Base-by-base conservation (phyloP, 805 yeast species). In the Barnettozyma californica region DNA sequence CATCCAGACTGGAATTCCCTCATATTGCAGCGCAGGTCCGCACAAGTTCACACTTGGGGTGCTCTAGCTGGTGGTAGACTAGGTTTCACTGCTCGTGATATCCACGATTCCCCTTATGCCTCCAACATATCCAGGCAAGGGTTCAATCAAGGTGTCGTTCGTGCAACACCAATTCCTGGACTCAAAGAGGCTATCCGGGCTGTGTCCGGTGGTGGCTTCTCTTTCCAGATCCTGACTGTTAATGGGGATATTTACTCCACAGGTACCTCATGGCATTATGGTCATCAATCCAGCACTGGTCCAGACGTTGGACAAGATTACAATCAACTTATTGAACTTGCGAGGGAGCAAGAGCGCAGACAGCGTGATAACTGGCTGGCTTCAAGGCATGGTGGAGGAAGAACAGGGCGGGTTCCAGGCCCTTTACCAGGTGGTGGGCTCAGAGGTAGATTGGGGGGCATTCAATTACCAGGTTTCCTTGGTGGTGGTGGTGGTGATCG, bases 161-260 rank as follows among this genome's bases (percentile, higher is more conserved):
- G 59, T 9, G 80, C 81, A 1, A 63, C 70, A 1, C 55, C 60
- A 46, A 64, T 77, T 4, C 53, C 64, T 2, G 63, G 65, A 2
- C 64, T 79, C 40, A 62, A 68, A 5, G 59, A 43, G 1, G 60
- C 77, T 1, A 58, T 62, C n/a, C 53, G 73, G 1, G 83, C 78
- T 53, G 67, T 84, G 1, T 68, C 77, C 21, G 80, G 82, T 9
- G 85, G 85, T 27, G 92, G 92, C 1, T 84, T 73, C 57, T 75
- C 82, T 4, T 79, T 82, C 51, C 80, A 80, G 44, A 66, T 84
- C 2, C 65, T 84, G 33, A 75, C 84, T 0, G 69, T 71, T 26
- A 62, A 71, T 1, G 90, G 91, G 1, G 67, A 74, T 5, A 59
- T 85, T 6, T 83, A 71, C 61, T 71, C 70, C 29, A 77, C 84